These are phyloP conservation scores for Exophiala viscosa DNA, from an alignment of 2,329 filamentous ascomycete genomes.

Conservation along the genomic window DNA sequence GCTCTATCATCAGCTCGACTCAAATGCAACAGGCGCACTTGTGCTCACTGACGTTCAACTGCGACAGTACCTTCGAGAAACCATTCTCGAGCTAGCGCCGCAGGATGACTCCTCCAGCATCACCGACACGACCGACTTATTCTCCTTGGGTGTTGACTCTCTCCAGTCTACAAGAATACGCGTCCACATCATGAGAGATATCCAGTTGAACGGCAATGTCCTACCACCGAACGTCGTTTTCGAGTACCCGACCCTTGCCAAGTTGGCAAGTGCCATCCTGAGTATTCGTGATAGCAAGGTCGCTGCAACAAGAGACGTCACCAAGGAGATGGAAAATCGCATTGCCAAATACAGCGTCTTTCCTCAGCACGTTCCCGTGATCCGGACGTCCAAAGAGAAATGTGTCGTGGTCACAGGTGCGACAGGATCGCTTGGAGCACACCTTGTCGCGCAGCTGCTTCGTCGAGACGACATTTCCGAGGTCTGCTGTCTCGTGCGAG, in stretches of 20 bases:
- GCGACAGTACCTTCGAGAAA: conserved; percentile 34
- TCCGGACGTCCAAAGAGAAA: conserved; percentile 23
- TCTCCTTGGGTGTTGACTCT: conserved; percentile 56
- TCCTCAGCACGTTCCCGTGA: conserved; percentile 28
- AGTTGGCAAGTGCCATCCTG: conserved; percentile 37
- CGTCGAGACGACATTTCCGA: conserved; percentile 36
- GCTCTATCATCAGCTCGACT: conserved; percentile 36
- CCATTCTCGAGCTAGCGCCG: conserved; percentile 28
- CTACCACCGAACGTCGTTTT: conserved; percentile 58
- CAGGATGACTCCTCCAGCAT: conserved; percentile 23
- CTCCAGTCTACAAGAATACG: conserved; percentile 57
- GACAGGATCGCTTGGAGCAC: conserved; percentile 62
- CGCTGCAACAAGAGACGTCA: conserved; percentile 34
- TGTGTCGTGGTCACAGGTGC: conserved; percentile 54
- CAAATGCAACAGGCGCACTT: conserved; percentile 24
- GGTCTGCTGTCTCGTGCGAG: conserved; percentile 59
- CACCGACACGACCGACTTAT: conserved; percentile 53
- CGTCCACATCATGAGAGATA: conserved; percentile 47
- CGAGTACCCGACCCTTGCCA: conserved; percentile 51
- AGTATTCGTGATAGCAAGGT: conserved; percentile 27
- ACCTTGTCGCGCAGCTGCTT: conserved; percentile 50
- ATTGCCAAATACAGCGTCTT: conserved; percentile 40
- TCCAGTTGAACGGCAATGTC: conserved; percentile 47
- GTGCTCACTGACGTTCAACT: conserved; percentile 32
- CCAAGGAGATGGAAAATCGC: conserved; percentile 43